Base-by-base conservation (phyloP, 148 eudicot species). In the Cornus florida region DNA sequence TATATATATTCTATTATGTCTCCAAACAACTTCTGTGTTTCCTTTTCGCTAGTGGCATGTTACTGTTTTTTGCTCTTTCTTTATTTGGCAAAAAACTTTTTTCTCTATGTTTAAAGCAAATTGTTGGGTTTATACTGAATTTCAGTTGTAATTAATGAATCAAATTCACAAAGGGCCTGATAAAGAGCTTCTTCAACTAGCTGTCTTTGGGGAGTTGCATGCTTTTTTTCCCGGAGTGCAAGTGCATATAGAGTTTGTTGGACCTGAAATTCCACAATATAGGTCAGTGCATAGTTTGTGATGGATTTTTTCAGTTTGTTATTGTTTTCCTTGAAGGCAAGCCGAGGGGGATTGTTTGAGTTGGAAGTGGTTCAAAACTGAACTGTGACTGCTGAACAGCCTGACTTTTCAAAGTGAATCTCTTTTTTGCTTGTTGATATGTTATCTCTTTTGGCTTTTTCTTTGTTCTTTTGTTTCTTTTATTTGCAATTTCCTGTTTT, bases 141-240 rank as follows among this genome's bases (percentile, higher is more conserved):
- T 56, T 62, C 17, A 41, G 68, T 78, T 76, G 39, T 77, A 32
- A 78, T 85, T 64, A 13, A 66, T 1, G 60, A 71, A 57, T 38
- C 5, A 35, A 75, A 38, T 70, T 56, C 39, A 75, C 43, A 80
- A 86, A 95, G 99, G 98, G 64, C 95, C 98, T 70, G 97, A 93
- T 56, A 92, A 89, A 77, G 99, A 96, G 91, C 91, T 96, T 81
- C 80, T 68, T 81, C 98, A 92, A 80, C 87, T 93, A 85, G 86
- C 88, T 70, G 89, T 82, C 57, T 96, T 96, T 81, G 90, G 91
- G 69, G 99, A 96, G 85, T 75, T 96, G 84, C 88, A 23, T 77
- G 94, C 98, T 12, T 94, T 96, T 82, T 82, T 96, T 74, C 98
- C 98, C 7, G 77, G 78, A 67, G 48, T 83, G 39, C 59, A 79